A percentile compares a stretch with the other conserved stretches of the same genome.
Evolutionary conservation across 805 yeast genomes (phyloP).

Genomic region (Pichia exigua): DNA sequence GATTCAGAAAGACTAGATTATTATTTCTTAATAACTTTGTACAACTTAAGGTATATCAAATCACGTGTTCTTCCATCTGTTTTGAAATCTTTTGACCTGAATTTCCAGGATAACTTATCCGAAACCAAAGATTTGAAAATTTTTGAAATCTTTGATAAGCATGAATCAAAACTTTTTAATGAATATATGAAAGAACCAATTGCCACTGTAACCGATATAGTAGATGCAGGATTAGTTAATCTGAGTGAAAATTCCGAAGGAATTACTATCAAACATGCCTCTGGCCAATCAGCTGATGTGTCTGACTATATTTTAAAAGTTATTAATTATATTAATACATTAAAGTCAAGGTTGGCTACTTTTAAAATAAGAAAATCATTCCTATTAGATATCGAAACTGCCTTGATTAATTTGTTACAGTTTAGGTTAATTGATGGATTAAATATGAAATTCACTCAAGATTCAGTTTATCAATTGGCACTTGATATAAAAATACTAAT

Average conservation of each 20-base stretch:
- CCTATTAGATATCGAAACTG: slow-evolving; percentile 17
- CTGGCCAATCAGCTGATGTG: slow-evolving; percentile 10
- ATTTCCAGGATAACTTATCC: slow-evolving; percentile 39
- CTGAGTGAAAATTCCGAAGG: slow-evolving; percentile 3
- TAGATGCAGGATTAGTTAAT: slow-evolving; percentile 32
- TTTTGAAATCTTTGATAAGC: slow-evolving; percentile 35
- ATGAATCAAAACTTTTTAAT: slow-evolving; percentile 47
- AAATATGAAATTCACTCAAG: slow-evolving; percentile 17
- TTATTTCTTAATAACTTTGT: slow-evolving; percentile 33
- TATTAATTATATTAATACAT: slow-evolving; percentile 19
- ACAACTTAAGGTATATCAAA: slow-evolving; percentile 45
- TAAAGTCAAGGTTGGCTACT: slow-evolving; percentile 21
- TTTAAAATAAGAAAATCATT: slow-evolving; percentile 16
- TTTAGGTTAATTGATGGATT: slow-evolving; percentile 17
- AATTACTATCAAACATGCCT: slow-evolving; percentile 34
- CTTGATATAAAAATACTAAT: slow-evolving; percentile 20
- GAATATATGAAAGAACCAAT: slow-evolving; percentile 45
- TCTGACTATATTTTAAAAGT: slow-evolving; percentile 19
- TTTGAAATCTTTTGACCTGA: slow-evolving; percentile 41
- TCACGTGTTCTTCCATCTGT: slow-evolving; percentile 40
- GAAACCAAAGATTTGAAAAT: slow-evolving; percentile 35
- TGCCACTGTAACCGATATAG: slow-evolving; percentile 31
- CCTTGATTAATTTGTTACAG: slow-evolving; percentile 17
- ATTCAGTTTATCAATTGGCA: slow-evolving; percentile 19
- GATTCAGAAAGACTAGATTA: slow-evolving; percentile 20